Evolutionary conservation across 805 yeast genomes (phyloP).

Genomic region (Torulaspora quercuum): DNA sequence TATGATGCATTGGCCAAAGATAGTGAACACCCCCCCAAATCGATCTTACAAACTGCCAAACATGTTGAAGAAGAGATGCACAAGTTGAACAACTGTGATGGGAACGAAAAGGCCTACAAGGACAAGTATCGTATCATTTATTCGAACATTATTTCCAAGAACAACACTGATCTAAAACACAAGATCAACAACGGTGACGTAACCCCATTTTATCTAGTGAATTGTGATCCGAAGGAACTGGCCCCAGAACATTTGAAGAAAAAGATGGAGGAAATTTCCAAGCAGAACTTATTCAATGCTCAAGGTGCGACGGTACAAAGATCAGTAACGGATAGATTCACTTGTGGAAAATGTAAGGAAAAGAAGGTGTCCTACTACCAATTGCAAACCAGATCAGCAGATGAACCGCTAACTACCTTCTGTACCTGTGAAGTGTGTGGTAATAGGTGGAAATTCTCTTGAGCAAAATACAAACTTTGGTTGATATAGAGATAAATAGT

Average conservation of each 20-base stretch:
- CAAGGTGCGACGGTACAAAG: conserved; percentile 96
- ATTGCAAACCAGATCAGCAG: conserved; percentile 97
- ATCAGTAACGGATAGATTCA: conserved; percentile 93
- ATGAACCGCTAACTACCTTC: conserved; percentile 96
- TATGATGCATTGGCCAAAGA: conserved; percentile 89
- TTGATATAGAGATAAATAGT: no score
- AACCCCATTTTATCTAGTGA: conserved; percentile 59
- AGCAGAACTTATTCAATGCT: conserved; percentile 90
- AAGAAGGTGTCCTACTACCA: conserved; percentile 96
- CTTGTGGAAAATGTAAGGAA: conserved; percentile 97
- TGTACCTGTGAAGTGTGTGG: conserved; percentile 98
- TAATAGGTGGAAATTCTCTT: conserved; percentile 96
- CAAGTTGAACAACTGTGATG: conserved; percentile 53
- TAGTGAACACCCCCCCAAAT: conserved; percentile 57
- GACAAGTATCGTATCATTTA: conserved; percentile 82
- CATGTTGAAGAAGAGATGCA: conserved; percentile 73
- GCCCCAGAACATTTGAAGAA: conserved; percentile 88
- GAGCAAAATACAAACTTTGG: no score
- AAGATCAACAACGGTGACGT: conserved; percentile 67
- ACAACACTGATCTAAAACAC: conserved; percentile 78
- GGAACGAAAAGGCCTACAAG: conserved; percentile 55
- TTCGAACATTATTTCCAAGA: conserved; percentile 82
- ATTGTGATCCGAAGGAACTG: conserved; percentile 89
- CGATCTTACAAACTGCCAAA: conserved; percentile 59
- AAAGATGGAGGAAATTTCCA: conserved; percentile 79